Evolutionary conservation across 2,329 filamentous ascomycete species (phyloP), one percentile per base, ranked within the genome.

Genomic region (Epichloe amarillans): DNA sequence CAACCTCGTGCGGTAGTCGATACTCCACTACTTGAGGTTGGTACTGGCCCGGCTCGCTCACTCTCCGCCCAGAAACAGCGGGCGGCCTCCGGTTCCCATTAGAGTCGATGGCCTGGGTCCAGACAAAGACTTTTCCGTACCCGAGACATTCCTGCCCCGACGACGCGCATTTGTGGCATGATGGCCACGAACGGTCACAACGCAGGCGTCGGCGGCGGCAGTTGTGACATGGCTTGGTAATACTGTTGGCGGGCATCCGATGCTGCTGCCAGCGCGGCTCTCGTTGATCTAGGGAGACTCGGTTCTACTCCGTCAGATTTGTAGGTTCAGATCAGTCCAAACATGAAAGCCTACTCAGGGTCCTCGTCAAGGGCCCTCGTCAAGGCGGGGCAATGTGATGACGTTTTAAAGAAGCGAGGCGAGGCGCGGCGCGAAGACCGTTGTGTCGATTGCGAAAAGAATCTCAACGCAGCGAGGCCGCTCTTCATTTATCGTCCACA

Each of bases 81-180:
- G 61, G 56, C 50, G 65, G 60, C 55, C 65, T 64, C 60, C 69
- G 68, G 56, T 73, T 75, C 30, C 74, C 73, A 11, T 71, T 66
- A 43, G 71, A 67, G 44, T 75, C 73, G 52, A 76, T 72, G 49
- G 71, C 71, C 52, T 73, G 68, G 50, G 77, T 75, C 79, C 79
- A 83, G 52, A 79, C 71, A 56, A 81, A 75, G 45, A 82, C 64
- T 59, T 74, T 75, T 53, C 76, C 78, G 62, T 83, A 83, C 39
- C 80, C 80, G 54, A 80, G 73, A 66, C 80, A 83, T 57, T 76
- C 70, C 61, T 76, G 69, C 30, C 77, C 77, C 41, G 72, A 69
- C 57, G 67, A 69, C 50, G 68, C 64, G 62, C 79, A 83, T 66
- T 82, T 83, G 58, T 75, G 72, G 62, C 80, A 83, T 52, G 65